These are phyloP conservation scores for Trypanosoma congolense DNA, from an alignment of 208 protist genomes.

Conservation along the genomic window DNA sequence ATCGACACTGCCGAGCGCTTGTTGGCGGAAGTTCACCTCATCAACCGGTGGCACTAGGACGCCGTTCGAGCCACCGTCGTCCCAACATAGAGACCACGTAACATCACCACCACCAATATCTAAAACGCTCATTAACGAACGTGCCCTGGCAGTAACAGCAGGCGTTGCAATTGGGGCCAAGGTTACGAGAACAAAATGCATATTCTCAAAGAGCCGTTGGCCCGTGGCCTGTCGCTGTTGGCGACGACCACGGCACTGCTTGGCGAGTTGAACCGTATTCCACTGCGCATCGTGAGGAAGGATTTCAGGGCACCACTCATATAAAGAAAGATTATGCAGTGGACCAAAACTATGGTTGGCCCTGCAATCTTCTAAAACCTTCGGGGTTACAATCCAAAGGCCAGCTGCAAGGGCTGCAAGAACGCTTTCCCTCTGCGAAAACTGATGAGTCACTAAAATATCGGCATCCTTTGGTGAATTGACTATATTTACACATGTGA, in stretches of 20 bases:
- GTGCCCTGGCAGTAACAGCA: not conserved
- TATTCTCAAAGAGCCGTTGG: constrained; percentile 18
- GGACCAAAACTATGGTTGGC: constrained; percentile 11
- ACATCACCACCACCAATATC: constrained; percentile 18
- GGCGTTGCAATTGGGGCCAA: not conserved
- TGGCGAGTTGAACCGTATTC: constrained; percentile 19
- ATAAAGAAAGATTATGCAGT: constrained; percentile 22
- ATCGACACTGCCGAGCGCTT: too few relatives aligned
- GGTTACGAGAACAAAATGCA: constrained; percentile 23
- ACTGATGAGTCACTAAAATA: constrained; percentile 60
- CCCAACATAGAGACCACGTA: not conserved
- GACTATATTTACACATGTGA: constrained; percentile 20
- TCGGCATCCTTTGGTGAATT: constrained; percentile 37
- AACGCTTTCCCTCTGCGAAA: constrained; percentile 60
- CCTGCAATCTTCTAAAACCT: constrained; percentile 32
- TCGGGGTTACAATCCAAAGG: constrained; percentile 47
- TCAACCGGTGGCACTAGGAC: not conserved
- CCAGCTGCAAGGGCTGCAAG: constrained; percentile 58
- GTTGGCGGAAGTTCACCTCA: too few relatives aligned
- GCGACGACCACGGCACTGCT: constrained; percentile 26
- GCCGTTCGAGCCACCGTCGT: not conserved
- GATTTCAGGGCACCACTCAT: constrained; percentile 38
- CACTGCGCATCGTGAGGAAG: constrained; percentile 18
- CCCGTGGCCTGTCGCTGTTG: constrained; percentile 22
- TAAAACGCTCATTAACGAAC: constrained; percentile 17